phyloP scores from a whole-genome alignment of 1,284 basidiomycete species.

The Butyriboletus appendiculatus region DNA sequence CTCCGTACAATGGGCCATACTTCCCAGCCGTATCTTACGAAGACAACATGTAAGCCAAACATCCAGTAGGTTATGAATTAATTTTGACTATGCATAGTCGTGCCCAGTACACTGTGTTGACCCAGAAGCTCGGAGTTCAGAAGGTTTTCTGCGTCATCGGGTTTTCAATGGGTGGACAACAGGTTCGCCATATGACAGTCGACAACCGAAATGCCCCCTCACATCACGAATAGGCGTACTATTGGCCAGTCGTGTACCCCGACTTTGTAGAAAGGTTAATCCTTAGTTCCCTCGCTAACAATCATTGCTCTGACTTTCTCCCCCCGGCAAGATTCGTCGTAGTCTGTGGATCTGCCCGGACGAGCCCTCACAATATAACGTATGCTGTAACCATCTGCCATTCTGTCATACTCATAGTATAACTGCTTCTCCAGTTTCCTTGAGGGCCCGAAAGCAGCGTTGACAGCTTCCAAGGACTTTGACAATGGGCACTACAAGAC shows the following conservation, averaged over 20 bases:
- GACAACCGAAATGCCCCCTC: background rate
- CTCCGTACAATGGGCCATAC: conserved; percentile 49
- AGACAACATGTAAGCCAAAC: conserved; percentile 53
- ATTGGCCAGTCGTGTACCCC: conserved; percentile 62
- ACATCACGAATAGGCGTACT: conserved; percentile 46
- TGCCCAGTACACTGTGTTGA: conserved; percentile 57
- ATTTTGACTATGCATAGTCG: conserved; percentile 37
- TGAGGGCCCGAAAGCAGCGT: conserved; percentile 59
- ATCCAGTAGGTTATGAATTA: background rate
- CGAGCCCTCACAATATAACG: conserved; percentile 63
- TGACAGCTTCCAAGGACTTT: conserved; percentile 59
- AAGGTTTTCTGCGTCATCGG: conserved; percentile 33
- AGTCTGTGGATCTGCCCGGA: conserved; percentile 61
- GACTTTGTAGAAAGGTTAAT: conserved; percentile 53
- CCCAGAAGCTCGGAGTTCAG: conserved; percentile 48
- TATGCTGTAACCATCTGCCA: conserved; percentile 23
- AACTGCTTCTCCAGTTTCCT: conserved; percentile 44
- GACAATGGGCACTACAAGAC: conserved; percentile 53
- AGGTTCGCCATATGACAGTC: conserved; percentile 34
- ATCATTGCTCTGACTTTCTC: background rate
- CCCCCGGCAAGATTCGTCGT: conserved; percentile 45
- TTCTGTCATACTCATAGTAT: background rate
- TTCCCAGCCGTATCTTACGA: conserved; percentile 54
- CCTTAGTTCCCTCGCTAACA: background rate
- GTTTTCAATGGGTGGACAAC: conserved; percentile 62